These are phyloP conservation scores for Fusarium buharicum DNA, from an alignment of 2,329 filamentous ascomycete species.

Conservation along the genomic window DNA sequence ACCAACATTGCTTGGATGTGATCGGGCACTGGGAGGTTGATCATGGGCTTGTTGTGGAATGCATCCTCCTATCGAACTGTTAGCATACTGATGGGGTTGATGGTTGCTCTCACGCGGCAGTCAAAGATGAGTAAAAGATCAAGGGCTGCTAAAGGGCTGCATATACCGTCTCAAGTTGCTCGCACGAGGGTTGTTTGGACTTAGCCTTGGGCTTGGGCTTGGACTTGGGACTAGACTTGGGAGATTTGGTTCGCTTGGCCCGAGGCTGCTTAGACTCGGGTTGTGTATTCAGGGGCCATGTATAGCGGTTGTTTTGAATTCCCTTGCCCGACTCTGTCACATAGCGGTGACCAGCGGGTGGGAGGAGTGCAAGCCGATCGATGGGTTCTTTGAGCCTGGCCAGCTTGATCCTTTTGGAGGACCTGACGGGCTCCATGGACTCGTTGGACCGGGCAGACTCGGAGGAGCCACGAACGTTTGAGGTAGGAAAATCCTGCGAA, in stretches of 20 bases:
- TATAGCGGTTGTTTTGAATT: conserved; percentile 23
- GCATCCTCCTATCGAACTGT: conserved; percentile 76
- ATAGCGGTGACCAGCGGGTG: conserved; percentile 22
- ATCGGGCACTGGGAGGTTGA: conserved; percentile 88
- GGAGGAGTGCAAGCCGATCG: conserved; percentile 25
- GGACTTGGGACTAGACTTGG: conserved; percentile 14
- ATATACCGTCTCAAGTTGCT: conserved; percentile 31
- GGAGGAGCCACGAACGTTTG: conserved; percentile 17
- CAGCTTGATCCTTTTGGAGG: conserved; percentile 19
- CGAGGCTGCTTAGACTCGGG: conserved; percentile 21
- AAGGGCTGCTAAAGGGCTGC: conserved; percentile 2
- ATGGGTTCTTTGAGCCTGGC: conserved; percentile 13
- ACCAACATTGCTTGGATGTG: conserved; percentile 91
- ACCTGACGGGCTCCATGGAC: not conserved
- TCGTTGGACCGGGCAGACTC: conserved; percentile 5
- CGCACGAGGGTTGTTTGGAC: conserved; percentile 21
- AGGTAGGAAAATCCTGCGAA: conserved; percentile 11
- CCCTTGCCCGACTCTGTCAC: conserved; percentile 19
- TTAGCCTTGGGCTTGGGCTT: not conserved
- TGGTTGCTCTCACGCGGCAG: not conserved
- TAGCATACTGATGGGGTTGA: conserved; percentile 22
- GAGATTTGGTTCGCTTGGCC: conserved; percentile 6
- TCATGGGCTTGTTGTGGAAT: conserved; percentile 84
- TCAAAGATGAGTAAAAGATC: not conserved
- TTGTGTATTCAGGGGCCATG: conserved; percentile 11